These are phyloP conservation scores for Oropetium thomaeum DNA, from an alignment of 176 grass and related monocot species.

Conservation along the genomic window DNA sequence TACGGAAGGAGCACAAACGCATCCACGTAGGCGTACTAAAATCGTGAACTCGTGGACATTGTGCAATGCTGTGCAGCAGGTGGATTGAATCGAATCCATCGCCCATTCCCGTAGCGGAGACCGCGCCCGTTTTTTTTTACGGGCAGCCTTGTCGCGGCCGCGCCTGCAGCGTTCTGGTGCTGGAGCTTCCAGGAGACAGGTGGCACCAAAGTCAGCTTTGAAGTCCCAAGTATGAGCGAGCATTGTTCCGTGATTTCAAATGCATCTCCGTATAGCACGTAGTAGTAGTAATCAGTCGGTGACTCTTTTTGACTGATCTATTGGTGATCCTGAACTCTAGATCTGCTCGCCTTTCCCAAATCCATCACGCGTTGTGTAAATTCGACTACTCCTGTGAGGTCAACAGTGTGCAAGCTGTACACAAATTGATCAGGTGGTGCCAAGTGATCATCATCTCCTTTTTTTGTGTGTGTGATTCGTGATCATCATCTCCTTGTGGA, in stretches of 20 bases:
- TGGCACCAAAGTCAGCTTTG: background rate
- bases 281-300: background rate
- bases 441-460: background rate
- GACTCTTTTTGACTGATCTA: background rate
- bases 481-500: no score
- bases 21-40: background rate
- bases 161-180: background rate
- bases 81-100: background rate
- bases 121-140: background rate
- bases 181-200: slow-evolving; percentile 11
- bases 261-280: background rate
- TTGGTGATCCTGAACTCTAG: background rate
- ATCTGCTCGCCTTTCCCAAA: background rate
- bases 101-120: background rate
- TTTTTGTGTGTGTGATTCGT: no score
- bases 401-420: background rate
- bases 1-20: background rate
- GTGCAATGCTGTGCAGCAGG: background rate
- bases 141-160: background rate
- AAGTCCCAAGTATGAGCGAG: background rate
- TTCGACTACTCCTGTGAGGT: background rate
- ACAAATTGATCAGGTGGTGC: background rate
- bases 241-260: background rate
- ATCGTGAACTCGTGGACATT: background rate
- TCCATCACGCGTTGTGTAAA: background rate